These are phyloP conservation scores for Blastomyces parvus DNA, from an alignment of 2,329 filamentous ascomycete genomes.

Conservation along the genomic window DNA sequence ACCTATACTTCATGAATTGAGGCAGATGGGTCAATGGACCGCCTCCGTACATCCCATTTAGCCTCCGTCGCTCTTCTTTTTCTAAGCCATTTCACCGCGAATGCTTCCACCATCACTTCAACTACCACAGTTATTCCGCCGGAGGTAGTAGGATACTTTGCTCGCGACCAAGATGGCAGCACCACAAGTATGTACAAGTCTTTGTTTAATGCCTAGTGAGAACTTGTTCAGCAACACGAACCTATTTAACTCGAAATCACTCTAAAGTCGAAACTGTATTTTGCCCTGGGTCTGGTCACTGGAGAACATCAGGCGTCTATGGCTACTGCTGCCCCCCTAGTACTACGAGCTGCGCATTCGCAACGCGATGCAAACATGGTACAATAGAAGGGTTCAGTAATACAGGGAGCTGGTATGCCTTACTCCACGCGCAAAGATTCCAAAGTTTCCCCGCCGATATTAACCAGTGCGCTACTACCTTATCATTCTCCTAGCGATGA, in stretches of 20 bases:
- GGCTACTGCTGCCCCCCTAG: background rate
- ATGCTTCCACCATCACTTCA: background rate
- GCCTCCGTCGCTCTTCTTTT: background rate
- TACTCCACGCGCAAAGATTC: background rate
- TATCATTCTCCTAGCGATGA: background rate
- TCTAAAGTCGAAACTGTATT: background rate
- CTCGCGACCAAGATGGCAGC: background rate
- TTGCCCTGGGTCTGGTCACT: background rate
- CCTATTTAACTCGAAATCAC: background rate
- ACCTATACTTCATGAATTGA: background rate
- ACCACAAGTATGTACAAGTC: background rate
- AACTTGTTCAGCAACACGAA: background rate
- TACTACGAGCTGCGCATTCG: background rate
- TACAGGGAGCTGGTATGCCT: background rate
- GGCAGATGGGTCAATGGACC: conserved; percentile 3
- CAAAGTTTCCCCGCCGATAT: background rate
- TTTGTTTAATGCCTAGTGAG: background rate
- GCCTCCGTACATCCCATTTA: background rate
- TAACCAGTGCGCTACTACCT: background rate
- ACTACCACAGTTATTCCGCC: background rate
- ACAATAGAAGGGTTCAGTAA: background rate
- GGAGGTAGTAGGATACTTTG: background rate
- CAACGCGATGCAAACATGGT: background rate
- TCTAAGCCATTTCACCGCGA: background rate
- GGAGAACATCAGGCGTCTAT: background rate